A percentile compares a stretch with the other conserved stretches of the same genome.
Evolutionary conservation across 2,329 filamentous ascomycete species (phyloP).

Genomic region (Aspergillus phoenicis): DNA sequence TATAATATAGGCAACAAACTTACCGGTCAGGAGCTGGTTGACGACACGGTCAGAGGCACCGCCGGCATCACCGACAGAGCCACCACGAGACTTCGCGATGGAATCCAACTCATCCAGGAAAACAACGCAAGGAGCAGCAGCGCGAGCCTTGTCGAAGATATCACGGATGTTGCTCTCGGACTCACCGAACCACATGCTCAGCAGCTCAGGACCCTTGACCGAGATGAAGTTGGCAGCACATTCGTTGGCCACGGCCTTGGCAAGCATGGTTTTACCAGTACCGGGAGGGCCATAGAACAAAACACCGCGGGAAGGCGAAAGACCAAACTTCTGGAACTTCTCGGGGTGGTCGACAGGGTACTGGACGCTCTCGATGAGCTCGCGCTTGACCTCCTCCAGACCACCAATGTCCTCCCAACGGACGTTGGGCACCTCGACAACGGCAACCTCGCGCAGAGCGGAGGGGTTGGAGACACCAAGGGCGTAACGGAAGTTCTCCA

Average conservation of each 20-base stretch:
- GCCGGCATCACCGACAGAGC: slow-evolving; percentile 91
- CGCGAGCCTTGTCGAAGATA: slow-evolving; percentile 99
- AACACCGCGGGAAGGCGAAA: slow-evolving; percentile 96
- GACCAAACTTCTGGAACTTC: slow-evolving; percentile 99
- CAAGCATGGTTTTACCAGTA: slow-evolving; percentile 99
- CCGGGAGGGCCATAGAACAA: slow-evolving; percentile 98
- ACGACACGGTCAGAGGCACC: slow-evolving; percentile 99
- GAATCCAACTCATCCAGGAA: slow-evolving; percentile 99
- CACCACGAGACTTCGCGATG: slow-evolving; percentile 98
- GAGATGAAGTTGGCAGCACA: slow-evolving; percentile 99
- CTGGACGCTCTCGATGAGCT: slow-evolving; percentile 97
- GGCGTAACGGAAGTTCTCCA: slow-evolving; percentile 99
- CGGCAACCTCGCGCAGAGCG: slow-evolving; percentile 95
- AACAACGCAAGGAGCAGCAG: slow-evolving; percentile 95
- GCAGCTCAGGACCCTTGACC: slow-evolving; percentile 94
- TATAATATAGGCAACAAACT: slow-evolving; percentile 40
- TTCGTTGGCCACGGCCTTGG: slow-evolving; percentile 99
- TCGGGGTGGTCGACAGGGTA: slow-evolving; percentile 99
- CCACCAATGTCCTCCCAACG: slow-evolving; percentile 99
- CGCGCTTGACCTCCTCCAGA: slow-evolving; percentile 96
- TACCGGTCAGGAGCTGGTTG: slow-evolving; percentile 97
- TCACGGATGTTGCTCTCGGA: slow-evolving; percentile 99
- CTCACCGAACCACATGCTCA: slow-evolving; percentile 99
- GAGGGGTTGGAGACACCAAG: slow-evolving; percentile 98
- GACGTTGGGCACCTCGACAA: slow-evolving; percentile 98